Evolutionary conservation across 768 basidiomycete genomes (phyloP).

Genomic region (Calocybe gangraenosa): DNA sequence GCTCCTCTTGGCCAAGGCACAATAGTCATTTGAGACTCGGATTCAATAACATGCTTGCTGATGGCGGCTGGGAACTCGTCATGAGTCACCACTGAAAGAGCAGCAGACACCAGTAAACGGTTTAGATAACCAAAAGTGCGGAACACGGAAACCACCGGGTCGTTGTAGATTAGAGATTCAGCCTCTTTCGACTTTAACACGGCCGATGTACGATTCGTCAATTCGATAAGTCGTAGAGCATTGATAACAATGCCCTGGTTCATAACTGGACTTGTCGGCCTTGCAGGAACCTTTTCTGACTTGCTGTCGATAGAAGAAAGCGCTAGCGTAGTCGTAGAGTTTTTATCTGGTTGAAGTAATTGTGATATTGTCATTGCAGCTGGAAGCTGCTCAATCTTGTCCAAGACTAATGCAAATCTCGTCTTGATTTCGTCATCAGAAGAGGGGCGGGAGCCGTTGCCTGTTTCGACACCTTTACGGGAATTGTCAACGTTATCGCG

Average conservation of each 20-base stretch:
- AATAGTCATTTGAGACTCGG: constrained; percentile 69
- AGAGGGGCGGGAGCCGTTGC: constrained; percentile 14
- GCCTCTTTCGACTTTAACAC: constrained; percentile 79
- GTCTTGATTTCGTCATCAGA: constrained; percentile 40
- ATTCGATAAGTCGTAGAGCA: constrained; percentile 84
- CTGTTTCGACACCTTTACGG: constrained; percentile 17
- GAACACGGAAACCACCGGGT: constrained; percentile 71
- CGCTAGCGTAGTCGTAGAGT: constrained; percentile 2
- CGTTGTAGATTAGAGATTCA: constrained; percentile 63
- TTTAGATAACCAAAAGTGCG: constrained; percentile 75
- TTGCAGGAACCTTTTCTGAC: constrained; percentile 12
- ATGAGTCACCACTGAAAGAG: constrained; percentile 71
- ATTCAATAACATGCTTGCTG: constrained; percentile 50
- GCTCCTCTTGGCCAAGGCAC: constrained; percentile 74
- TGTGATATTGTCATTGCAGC: constrained; percentile 80
- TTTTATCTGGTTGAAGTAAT: constrained; percentile 49
- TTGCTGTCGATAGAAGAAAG: constrained; percentile 26
- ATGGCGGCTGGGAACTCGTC: constrained; percentile 72
- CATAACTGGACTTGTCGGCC: constrained; percentile 4
- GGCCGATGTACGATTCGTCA: constrained; percentile 84
- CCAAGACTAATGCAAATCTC: constrained; percentile 70
- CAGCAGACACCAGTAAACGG: constrained; percentile 58
- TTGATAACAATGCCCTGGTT: constrained; percentile 45
- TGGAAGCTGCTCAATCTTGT: constrained; percentile 77
- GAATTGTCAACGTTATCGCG: constrained; percentile 23